Base-by-base conservation (phyloP, 2,329 filamentous ascomycete species). In the Aureobasidium pullulans region DNA sequence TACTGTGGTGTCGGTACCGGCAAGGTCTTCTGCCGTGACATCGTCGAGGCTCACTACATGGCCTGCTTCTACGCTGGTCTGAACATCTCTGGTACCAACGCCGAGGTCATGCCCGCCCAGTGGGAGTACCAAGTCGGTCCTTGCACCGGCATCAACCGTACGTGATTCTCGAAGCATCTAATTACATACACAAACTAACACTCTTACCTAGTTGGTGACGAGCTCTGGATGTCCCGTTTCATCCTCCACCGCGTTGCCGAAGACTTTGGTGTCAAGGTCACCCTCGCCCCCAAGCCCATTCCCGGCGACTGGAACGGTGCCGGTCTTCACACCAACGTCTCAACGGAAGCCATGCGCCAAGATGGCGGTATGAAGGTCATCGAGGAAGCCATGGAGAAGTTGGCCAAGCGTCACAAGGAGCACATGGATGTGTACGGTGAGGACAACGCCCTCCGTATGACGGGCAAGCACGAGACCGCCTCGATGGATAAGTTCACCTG, bases 61-160 rank as follows among this genome's bases (percentile, higher is more conserved):
- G 87, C 87, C 66, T 96, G 85, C 82, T 74, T 97, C 76, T 96
- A 90, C 75, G 85, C 93, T 62, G 87, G 88, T 62, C 83, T 99
- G 77, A 86, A 92, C 75, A 97, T 99, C 77, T 96, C 92, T 29
- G 94, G 94, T 71, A 97, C 94, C 80, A 99, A 99, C 77, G 94
- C 94, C 66, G 94, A 99, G 83, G 94, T 99, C 71, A 96, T 96
- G 89, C 89, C 91, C 64, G 91, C 89, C 62, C 93, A 96, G 78
- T 97, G 93, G 93, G 93, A 97, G 76, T 96, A 90, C 85, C 93
- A 96, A 75, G 89, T 96, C 69, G 93, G 93, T 60, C 93, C 93
- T 64, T 96, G 90, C 77, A 76, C 80, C 58, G 93, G 91, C 64
- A 96, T 96, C 69, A 80, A 86, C 73, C 88, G 87, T 89, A 76